Evolutionary conservation across 2,329 filamentous ascomycete genomes (phyloP), one percentile per base, ranked within the genome.

Genomic region (Cladosporium sp.): DNA sequence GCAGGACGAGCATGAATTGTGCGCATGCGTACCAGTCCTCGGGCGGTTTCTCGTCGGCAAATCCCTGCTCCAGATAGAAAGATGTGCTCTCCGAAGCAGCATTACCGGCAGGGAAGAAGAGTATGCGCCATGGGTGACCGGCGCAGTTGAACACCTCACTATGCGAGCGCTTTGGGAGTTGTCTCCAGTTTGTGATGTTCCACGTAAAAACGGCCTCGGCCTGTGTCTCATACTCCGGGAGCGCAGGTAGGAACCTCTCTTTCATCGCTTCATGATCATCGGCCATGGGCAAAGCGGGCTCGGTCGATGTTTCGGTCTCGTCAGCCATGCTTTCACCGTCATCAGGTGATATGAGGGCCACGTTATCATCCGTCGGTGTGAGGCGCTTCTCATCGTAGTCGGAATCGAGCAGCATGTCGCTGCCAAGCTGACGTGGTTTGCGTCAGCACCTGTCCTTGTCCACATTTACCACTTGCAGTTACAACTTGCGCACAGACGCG

Each of bases 11-110:
- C 60, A 90, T 88, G 74, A 99, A 99, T 72, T 97, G 94, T 45
- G 96, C 91, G 71, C 94, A 99, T 67, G 91, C 93, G 74, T 92
- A 94, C 91, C 93, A 99, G 71, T 96, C 89, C 45, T 96, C 90
- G 12, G 93, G 91, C 11, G 93, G 83, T 61, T 85, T 84, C 40
- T 72, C 68, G 19, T 88, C 80, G 30, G 90, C 88, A 75, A 90
- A 96, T 45, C 91, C 94, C 73, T 97, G 94, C 74, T 99, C 94
- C 20, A 99, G 84, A 74, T 97, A 99, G 73, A 99, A 90, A 5
- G 94, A 97, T 49, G 89, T 91, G 70, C 90, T 89, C 65, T 97
- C 93, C 58, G 92, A 89, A 1, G 71, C 72, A 65, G 96, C 93
- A 73, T 99, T 99, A 54, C 94, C 94, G 63, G 87, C 92, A 0